Percentiles rank a stretch among this genome's conserved stretches.
phyloP scores from a whole-genome alignment of 768 basidiomycete genomes.

The Kwoniella sp. region DNA sequence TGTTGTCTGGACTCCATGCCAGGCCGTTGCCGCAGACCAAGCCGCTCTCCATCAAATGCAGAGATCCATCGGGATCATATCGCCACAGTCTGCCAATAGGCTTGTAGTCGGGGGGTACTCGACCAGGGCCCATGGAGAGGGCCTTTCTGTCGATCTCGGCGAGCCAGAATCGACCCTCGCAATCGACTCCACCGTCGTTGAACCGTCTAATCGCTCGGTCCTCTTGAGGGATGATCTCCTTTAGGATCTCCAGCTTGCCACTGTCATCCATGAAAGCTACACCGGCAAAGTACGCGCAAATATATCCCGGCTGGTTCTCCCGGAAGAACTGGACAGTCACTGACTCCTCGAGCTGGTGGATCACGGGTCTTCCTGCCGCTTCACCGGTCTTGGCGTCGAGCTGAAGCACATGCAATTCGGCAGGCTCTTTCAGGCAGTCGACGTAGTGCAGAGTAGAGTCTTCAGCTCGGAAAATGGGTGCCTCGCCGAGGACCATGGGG shows the following conservation, averaged over 20 bases:
- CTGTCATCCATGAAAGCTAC: conserved; percentile 31
- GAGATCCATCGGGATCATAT: conserved; percentile 28
- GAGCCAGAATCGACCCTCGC: conserved; percentile 30
- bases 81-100: conserved; percentile 27
- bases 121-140: conserved; percentile 18
- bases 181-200: conserved; percentile 34
- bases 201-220: conserved; percentile 26
- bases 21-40: conserved; percentile 33
- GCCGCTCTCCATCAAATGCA: conserved; percentile 32
- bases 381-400: conserved; percentile 21
- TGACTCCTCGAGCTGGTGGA: conserved; percentile 26
- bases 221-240: conserved; percentile 32
- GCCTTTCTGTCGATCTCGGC: conserved; percentile 35
- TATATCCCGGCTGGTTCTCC: conserved; percentile 27
- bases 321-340: conserved; percentile 34
- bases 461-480: conserved; percentile 27
- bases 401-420: conserved; percentile 28
- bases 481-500: conserved; percentile 27
- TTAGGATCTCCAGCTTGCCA: conserved; percentile 25
- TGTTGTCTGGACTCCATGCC: conserved; percentile 34
- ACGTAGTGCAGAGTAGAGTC: conserved; percentile 33
- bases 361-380: conserved; percentile 8
- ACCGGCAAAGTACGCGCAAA: conserved; percentile 30
- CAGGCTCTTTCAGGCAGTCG: conserved; percentile 33
- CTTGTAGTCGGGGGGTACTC: conserved; percentile 23